Percentiles rank a stretch among this genome's conserved stretches.
Evolutionary conservation across 257 asterid species (phyloP).

Genomic region (Fraxinus pennsylvanica): DNA sequence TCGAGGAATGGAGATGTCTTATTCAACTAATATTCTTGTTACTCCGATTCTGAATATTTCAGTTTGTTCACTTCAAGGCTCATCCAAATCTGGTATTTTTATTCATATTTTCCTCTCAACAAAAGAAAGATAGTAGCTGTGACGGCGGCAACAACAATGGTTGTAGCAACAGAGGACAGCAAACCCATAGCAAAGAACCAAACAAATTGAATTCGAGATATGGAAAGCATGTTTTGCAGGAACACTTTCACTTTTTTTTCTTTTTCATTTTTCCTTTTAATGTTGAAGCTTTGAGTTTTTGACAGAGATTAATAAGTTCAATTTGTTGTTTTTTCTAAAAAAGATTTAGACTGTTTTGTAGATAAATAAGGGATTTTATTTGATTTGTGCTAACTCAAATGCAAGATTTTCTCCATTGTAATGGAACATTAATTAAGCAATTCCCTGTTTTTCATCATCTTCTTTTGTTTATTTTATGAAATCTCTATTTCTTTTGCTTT

Average conservation of each 20-base stretch:
- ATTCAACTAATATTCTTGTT: too few relatives aligned
- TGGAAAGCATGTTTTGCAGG: slow-evolving; percentile 13
- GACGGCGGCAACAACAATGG: too few relatives aligned
- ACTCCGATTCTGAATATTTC: too few relatives aligned
- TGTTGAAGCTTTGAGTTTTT: slow-evolving; percentile 20
- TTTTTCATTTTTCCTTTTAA: not conserved
- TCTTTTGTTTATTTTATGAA: slow-evolving; percentile 34
- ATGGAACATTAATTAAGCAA: too few relatives aligned
- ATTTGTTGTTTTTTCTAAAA: not conserved
- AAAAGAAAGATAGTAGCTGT: too few relatives aligned
- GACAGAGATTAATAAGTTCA: slow-evolving; percentile 16
- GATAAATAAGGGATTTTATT: slow-evolving; percentile 27
- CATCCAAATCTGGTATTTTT: too few relatives aligned
- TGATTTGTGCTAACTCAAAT: slow-evolving; percentile 30
- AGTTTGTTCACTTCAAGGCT: too few relatives aligned
- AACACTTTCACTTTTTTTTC: slow-evolving; percentile 20
- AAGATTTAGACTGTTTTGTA: slow-evolving; percentile 14
- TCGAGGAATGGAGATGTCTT: too few relatives aligned
- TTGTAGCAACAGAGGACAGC: too few relatives aligned
- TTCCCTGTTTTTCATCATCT: slow-evolving; percentile 19
- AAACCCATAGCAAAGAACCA: too few relatives aligned
- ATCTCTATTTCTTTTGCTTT: slow-evolving; percentile 39
- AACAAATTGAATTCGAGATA: slow-evolving; percentile 40
- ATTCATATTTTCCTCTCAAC: too few relatives aligned
- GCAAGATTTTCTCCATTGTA: slow-evolving; percentile 1